Evolutionary conservation across 176 grass and related monocot genomes (phyloP).

Genomic region (Oryza longistaminata): DNA sequence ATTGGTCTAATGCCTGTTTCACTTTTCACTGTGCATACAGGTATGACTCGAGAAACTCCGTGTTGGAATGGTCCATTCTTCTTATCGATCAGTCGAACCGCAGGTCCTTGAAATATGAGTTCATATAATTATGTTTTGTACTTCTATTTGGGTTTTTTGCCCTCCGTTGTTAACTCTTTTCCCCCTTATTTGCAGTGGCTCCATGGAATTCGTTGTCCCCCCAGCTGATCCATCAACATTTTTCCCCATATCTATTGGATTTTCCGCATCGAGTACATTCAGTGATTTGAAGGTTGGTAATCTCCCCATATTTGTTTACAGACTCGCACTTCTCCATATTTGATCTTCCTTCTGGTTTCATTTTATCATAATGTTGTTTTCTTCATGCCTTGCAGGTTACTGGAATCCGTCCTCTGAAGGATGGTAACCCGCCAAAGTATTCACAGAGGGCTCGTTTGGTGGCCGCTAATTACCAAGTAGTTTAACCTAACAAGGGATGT

Average conservation of each 20-base stretch:
- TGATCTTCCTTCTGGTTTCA: not conserved
- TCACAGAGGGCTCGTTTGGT: slow-evolving; percentile 62
- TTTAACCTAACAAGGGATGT: slow-evolving; percentile 21
- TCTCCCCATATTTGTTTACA: not conserved
- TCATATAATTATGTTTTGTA: not conserved
- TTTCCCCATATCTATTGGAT: slow-evolving; percentile 75
- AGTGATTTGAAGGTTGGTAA: slow-evolving; percentile 71
- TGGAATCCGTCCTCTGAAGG: slow-evolving; percentile 56
- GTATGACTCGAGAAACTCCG: slow-evolving; percentile 71
- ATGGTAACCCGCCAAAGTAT: slow-evolving; percentile 56
- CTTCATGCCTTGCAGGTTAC: slow-evolving; percentile 44
- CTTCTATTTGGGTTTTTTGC: not conserved
- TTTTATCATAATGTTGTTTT: slow-evolving; percentile 1
- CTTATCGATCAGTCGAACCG: slow-evolving; percentile 86
- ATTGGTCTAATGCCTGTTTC: slow-evolving; percentile 3
- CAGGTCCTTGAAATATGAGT: slow-evolving; percentile 47
- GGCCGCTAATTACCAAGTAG: slow-evolving; percentile 66
- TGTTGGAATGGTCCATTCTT: slow-evolving; percentile 80
- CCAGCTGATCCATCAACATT: slow-evolving; percentile 71
- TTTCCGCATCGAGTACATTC: slow-evolving; percentile 76
- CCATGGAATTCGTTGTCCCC: slow-evolving; percentile 82
- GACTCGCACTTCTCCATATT: not conserved
- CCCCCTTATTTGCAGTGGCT: slow-evolving; percentile 51
- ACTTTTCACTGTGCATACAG: slow-evolving; percentile 37
- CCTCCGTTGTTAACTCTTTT: not conserved